phyloP scores from a whole-genome alignment of 1,284 basidiomycete genomes.

The Ustilago esculenta region DNA sequence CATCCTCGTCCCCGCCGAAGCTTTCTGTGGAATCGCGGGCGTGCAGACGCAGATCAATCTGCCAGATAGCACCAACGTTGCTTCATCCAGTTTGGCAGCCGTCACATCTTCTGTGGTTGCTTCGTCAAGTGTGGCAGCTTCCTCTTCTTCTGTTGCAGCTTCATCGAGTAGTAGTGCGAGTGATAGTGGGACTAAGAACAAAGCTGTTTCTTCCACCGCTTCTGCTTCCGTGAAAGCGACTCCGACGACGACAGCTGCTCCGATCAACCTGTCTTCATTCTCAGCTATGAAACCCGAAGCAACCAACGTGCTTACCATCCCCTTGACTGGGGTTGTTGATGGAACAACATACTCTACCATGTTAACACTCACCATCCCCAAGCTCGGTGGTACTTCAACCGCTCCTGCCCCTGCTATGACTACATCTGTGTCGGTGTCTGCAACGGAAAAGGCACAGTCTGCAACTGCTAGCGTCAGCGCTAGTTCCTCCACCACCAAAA shows the following conservation, averaged over 20 bases:
- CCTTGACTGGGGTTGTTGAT: conserved; percentile 25
- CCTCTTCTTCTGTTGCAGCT: conserved; percentile 3
- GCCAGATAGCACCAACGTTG: neutral
- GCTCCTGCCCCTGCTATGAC: neutral
- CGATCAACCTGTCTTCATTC: conserved; percentile 32
- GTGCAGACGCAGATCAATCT: conserved; percentile 11
- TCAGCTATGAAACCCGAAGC: conserved; percentile 23
- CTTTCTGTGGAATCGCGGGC: conserved; percentile 17
- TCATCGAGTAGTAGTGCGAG: conserved; percentile 4
- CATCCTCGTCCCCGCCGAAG: conserved; percentile 37
- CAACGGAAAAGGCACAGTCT: neutral
- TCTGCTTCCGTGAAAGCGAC: conserved; percentile 1
- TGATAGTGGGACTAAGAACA: conserved; percentile 3
- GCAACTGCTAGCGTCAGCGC: conserved; percentile 2
- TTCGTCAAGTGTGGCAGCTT: no score
- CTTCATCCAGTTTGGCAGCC: no score
- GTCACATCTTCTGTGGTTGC: neutral
- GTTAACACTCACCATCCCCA: conserved; percentile 30
- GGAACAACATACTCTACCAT: conserved; percentile 37
- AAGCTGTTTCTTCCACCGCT: neutral
- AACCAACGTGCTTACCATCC: conserved; percentile 22
- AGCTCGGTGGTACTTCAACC: neutral
- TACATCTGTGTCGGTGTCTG: neutral
- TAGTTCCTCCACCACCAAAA: conserved; percentile 7
- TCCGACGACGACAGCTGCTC: neutral